Evolutionary conservation across 805 yeast species (phyloP).

Genomic region (Blastobotrys parvus): DNA sequence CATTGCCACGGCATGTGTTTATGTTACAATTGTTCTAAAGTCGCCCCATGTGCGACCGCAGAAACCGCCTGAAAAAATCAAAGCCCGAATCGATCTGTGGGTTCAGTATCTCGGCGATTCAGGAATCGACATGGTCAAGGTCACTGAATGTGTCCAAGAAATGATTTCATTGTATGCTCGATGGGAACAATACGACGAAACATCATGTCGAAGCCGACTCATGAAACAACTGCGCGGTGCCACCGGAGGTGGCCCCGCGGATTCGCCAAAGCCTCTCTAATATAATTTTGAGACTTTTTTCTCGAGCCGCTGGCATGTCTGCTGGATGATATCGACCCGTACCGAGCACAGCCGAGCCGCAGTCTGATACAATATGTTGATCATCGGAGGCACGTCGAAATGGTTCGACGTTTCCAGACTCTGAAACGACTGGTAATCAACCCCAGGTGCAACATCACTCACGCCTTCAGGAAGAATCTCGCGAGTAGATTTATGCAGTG

Average conservation of each 20-base stretch:
- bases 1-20: slow-evolving; percentile 73
- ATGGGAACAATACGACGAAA: slow-evolving; percentile 77
- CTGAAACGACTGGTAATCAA: slow-evolving; percentile 4
- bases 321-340: slow-evolving; percentile 3
- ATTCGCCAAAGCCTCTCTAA: neutral
- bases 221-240: neutral
- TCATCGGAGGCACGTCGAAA: no score
- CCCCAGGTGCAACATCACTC: slow-evolving; percentile 4
- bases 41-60: slow-evolving; percentile 27
- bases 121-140: slow-evolving; percentile 67
- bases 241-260: neutral
- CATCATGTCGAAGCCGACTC: slow-evolving; percentile 5
- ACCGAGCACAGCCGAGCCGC: slow-evolving; percentile 10
- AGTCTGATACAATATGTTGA: slow-evolving; percentile 6
- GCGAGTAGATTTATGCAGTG: slow-evolving; percentile 6
- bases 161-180: slow-evolving; percentile 69
- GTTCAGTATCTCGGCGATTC: slow-evolving; percentile 64
- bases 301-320: slow-evolving; percentile 1
- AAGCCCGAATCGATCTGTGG: slow-evolving; percentile 44
- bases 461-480: slow-evolving; percentile 1
- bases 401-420: neutral
- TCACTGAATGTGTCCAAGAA: slow-evolving; percentile 79
- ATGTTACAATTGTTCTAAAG: slow-evolving; percentile 57
- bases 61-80: slow-evolving; percentile 28
- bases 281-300: neutral